Evolutionary conservation across 768 basidiomycete genomes (phyloP).

Genomic region (Auricularia cornea): DNA sequence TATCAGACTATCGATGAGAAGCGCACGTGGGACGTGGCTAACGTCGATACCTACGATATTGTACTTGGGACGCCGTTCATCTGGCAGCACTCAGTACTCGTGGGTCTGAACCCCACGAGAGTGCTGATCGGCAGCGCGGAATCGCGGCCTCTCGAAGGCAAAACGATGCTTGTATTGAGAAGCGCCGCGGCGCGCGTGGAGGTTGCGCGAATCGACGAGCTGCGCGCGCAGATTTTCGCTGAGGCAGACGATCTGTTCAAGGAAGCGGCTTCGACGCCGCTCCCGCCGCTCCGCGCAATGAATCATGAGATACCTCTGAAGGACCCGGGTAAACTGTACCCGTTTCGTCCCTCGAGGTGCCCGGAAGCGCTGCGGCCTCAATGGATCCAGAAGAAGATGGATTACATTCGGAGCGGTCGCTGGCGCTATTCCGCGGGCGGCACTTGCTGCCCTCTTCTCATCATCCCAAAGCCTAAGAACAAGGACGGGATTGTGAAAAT

Average conservation of each 20-base stretch:
- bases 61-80: conserved; percentile 3
- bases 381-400: too few relatives aligned
- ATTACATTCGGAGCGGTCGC: too few relatives aligned
- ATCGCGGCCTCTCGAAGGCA: too few relatives aligned
- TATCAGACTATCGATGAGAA: too few relatives aligned
- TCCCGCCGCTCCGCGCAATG: conserved; percentile 8
- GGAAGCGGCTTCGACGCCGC: neutral
- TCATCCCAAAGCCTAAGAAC: neutral
- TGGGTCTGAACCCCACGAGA: too few relatives aligned
- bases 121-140: too few relatives aligned
- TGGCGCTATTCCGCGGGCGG: too few relatives aligned
- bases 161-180: neutral
- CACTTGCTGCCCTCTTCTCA: neutral
- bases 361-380: conserved; percentile 2
- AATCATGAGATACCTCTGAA: conserved; percentile 11
- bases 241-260: conserved; percentile 9
- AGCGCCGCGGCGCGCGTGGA: neutral
- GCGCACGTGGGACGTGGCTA: conserved; percentile 1
- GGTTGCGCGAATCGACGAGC: neutral
- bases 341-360: conserved; percentile 6
- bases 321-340: conserved; percentile 3
- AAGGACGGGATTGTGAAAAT: neutral
- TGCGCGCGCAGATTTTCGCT: conserved; percentile 2
- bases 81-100: neutral
- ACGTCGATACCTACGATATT: conserved; percentile 1